phyloP scores from a whole-genome alignment of 306 rosid genomes.

The Castanospermum australe region DNA sequence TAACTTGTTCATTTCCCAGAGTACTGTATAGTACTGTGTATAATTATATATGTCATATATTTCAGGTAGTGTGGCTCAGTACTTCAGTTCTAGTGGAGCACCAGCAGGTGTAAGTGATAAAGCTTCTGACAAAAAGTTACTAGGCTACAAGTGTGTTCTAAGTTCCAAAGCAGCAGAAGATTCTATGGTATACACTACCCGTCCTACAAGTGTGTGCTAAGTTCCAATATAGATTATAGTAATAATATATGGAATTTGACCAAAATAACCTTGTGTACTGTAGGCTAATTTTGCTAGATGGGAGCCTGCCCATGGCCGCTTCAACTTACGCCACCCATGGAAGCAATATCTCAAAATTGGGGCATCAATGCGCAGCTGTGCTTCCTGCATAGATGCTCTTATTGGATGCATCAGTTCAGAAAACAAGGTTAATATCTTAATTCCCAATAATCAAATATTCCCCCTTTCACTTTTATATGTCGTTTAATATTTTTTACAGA shows the following conservation, averaged over 20 bases:
- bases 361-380: slow-evolving; percentile 53
- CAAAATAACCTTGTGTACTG: not conserved
- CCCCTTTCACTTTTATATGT: no score
- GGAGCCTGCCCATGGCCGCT: slow-evolving; percentile 68
- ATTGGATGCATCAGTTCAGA: slow-evolving; percentile 50
- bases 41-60: no score
- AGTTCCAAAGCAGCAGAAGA: slow-evolving; percentile 53
- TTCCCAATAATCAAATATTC: not conserved
- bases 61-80: slow-evolving; percentile 48
- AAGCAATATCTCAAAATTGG: slow-evolving; percentile 55
- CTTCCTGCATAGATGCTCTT: slow-evolving; percentile 62
- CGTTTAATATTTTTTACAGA: no score
- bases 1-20: no score
- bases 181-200: slow-evolving; percentile 38
- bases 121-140: slow-evolving; percentile 22
- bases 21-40: no score
- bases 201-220: not conserved
- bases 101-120: not conserved
- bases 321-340: slow-evolving; percentile 69
- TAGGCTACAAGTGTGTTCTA: slow-evolving; percentile 53
- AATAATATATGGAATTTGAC: no score
- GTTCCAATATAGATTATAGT: no score
- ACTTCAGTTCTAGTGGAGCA: slow-evolving; percentile 27
- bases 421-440: slow-evolving; percentile 39
- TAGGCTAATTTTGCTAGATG: slow-evolving; percentile 70